phyloP scores from a whole-genome alignment of 2,329 filamentous ascomycete genomes.

The Penicillium sp. region DNA sequence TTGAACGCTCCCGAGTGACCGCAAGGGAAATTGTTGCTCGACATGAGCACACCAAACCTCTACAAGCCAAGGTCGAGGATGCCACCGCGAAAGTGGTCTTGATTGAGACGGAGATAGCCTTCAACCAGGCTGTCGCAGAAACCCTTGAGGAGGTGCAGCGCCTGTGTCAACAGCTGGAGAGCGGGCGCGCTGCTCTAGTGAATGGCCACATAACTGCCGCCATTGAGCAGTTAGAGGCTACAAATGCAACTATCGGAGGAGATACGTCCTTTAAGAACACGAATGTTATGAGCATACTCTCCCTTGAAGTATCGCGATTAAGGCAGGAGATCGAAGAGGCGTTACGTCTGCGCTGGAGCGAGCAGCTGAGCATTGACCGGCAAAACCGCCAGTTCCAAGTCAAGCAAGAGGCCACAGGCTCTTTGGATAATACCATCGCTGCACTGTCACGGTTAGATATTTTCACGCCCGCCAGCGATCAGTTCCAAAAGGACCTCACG shows the following conservation, averaged over 20 bases:
- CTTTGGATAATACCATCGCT: conserved; percentile 30
- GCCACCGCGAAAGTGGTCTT: conserved; percentile 52
- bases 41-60: conserved; percentile 63
- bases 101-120: conserved; percentile 56
- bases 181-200: conserved; percentile 44
- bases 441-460: conserved; percentile 32
- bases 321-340: conserved; percentile 62
- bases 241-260: conserved; percentile 28
- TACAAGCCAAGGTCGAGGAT: conserved; percentile 62
- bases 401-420: conserved; percentile 41
- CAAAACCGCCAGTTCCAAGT: conserved; percentile 55
- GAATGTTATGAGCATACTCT: conserved; percentile 53
- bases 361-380: conserved; percentile 60
- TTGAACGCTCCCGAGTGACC: conserved; percentile 71
- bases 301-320: conserved; percentile 61
- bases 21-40: conserved; percentile 76
- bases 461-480: conserved; percentile 27
- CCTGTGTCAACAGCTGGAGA: conserved; percentile 48
- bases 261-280: conserved; percentile 32
- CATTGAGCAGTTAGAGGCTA: conserved; percentile 48
- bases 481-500: conserved; percentile 33
- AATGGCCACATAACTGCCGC: conserved; percentile 45
- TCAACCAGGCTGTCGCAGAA: conserved; percentile 52
- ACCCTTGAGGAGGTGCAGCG: conserved; percentile 50
- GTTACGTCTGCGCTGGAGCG: conserved; percentile 66